Evolutionary conservation across 768 basidiomycete genomes (phyloP), one percentile per base, ranked within the genome.

Genomic region (Mrakia frigida): DNA sequence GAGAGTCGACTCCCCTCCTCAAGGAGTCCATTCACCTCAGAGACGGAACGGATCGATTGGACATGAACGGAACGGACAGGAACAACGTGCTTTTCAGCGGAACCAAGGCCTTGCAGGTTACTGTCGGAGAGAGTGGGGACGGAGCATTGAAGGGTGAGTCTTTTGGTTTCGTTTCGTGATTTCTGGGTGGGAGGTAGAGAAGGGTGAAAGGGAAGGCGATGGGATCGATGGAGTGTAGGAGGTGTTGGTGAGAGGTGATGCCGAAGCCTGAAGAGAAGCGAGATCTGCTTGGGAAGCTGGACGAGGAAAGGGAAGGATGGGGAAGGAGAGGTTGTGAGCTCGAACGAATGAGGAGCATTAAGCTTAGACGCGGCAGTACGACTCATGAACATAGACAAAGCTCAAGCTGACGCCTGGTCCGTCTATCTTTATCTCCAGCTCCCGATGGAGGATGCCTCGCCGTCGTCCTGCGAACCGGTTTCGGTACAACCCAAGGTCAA

Each of bases 401-500:
- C 69, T 28, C 33, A 11, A 6, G 46, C 28, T 72, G 28, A 53
- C 28, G 6, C 23, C 14, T 28, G 41, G 25, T n/a, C 23, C 25
- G 3, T 69, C 18, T 16, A 4, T 41, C 35, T 14, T 86, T 59
- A 85, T 21, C 89, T 70, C 86, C 88, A 80, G 83, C 94, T 0
- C 95, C 95, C 5, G 93, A 99, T 81, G 90, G 89, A 28, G 96
- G 96, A 59, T 96, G 94, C 83, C 89, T 97, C 11, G 95, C 94
- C 13, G 86, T 94, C 61, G 94, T 98, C 18, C 87, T 98, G 59
- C 90, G 94, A 74, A 98, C 97, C 18, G 96, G 97, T 1, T 99
- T 98, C 81, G 97, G 97, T 13, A 99, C 97, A 14, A 90, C 94
- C 0, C 97, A 99, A 82, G 97, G 97, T 53, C 93, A 96, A 84